A percentile compares a stretch with the other conserved stretches of the same genome.
Evolutionary conservation across 2,329 filamentous ascomycete species (phyloP).

Genomic region (Fusarium sp.): DNA sequence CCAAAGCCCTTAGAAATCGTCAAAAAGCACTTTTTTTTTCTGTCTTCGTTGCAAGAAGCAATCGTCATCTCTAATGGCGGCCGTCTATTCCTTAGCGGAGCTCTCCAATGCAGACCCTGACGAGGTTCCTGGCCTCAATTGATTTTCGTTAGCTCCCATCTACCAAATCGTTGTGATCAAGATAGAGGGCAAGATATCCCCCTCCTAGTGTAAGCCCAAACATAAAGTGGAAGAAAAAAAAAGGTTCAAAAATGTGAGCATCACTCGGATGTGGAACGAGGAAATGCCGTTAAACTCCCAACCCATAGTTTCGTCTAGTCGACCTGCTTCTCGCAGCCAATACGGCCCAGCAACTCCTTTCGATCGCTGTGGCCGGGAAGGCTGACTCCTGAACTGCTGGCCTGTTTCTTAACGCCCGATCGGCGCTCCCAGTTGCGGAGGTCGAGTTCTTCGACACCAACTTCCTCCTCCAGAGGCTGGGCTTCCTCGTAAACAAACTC

Average conservation of each 20-base stretch:
- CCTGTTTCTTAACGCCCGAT: slow-evolving; percentile 65
- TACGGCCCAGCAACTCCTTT: slow-evolving; percentile 84
- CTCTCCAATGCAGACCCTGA: slow-evolving; percentile 24
- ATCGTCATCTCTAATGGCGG: slow-evolving; percentile 43
- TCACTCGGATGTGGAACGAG: slow-evolving; percentile 26
- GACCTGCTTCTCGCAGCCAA: slow-evolving; percentile 84
- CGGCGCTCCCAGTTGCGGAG: slow-evolving; percentile 73
- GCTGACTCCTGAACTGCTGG: slow-evolving; percentile 70
- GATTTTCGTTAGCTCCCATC: slow-evolving; percentile 17
- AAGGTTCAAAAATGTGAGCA: slow-evolving; percentile 24
- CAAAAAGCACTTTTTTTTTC: slow-evolving; percentile 41
- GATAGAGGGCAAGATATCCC: neutral
- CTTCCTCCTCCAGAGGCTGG: slow-evolving; percentile 76
- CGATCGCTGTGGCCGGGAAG: slow-evolving; percentile 78
- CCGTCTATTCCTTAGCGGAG: slow-evolving; percentile 32
- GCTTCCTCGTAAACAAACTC: slow-evolving; percentile 67
- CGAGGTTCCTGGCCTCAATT: slow-evolving; percentile 33
- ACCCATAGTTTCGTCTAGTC: slow-evolving; percentile 52
- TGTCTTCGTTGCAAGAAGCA: slow-evolving; percentile 38
- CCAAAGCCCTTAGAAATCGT: slow-evolving; percentile 26
- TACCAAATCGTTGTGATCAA: slow-evolving; percentile 22
- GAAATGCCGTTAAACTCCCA: slow-evolving; percentile 40
- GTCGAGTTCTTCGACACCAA: slow-evolving; percentile 78
- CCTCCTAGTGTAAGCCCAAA: slow-evolving; percentile 25
- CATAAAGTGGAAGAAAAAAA: slow-evolving; percentile 5